Conservation (phyloP, 78 protist species). For the Dictyostelium firmibasis region DNA sequence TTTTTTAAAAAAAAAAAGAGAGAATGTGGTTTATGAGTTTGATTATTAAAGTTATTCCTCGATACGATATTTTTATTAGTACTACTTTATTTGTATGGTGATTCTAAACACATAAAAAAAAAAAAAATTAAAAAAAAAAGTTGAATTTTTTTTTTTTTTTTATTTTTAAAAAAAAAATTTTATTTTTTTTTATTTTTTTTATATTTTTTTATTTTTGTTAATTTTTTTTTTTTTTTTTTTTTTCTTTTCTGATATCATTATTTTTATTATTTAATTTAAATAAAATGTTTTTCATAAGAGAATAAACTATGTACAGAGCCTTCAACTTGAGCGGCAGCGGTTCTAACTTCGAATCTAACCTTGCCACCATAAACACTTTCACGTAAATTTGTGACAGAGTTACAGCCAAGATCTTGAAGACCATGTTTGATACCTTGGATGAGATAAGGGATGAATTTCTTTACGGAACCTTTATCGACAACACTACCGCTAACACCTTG, state of each 20-base stretch:
- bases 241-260: not conserved
- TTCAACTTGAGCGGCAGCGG: conserved; percentile 91
- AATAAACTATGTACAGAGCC: conserved; percentile 90
- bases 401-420: conserved; percentile 90
- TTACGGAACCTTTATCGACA: conserved; percentile 91
- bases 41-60: not conserved
- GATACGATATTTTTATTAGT: not conserved
- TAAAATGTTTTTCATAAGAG: conserved; percentile 78
- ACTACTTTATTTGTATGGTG: not conserved
- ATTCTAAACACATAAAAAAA: not conserved
- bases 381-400: conserved; percentile 19
- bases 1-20: not conserved
- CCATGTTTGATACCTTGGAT: conserved; percentile 90
- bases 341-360: conserved; percentile 88
- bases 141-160: too few species aligned
- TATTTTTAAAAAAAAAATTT: not conserved
- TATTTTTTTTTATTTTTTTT: not conserved
- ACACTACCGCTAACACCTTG: conserved; percentile 96
- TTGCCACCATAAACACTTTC: conserved; percentile 68
- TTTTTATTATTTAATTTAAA: conserved; percentile 29
- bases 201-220: not conserved
- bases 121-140: not conserved
- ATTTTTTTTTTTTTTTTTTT: not conserved
- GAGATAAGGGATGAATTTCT: conserved; percentile 73
- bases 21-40: not conserved